Evolutionary conservation across 2,329 filamentous ascomycete species (phyloP).

Genomic region (Ceratocystis lukuohia): DNA sequence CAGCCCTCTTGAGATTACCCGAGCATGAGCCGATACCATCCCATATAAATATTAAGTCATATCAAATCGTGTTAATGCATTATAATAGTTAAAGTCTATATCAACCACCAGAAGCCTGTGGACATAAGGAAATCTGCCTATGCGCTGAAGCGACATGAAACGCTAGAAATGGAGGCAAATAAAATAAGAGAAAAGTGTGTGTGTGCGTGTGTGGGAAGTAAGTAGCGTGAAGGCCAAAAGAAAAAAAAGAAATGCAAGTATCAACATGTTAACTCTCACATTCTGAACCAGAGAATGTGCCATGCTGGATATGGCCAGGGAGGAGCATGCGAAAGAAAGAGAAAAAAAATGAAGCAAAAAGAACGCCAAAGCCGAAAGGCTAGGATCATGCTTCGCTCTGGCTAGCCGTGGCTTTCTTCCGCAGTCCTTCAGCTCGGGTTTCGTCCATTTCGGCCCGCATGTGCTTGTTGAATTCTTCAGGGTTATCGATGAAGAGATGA

Average conservation of each 20-base stretch:
- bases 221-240: background rate
- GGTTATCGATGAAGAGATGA: slow-evolving; percentile 47
- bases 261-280: background rate
- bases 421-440: slow-evolving; percentile 27
- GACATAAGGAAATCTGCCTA: background rate
- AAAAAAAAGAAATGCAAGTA: background rate
- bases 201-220: background rate
- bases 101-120: background rate
- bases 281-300: background rate
- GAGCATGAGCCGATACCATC: background rate
- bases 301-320: background rate
- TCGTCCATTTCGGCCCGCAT: slow-evolving; percentile 42
- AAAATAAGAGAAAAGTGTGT: background rate
- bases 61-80: background rate
- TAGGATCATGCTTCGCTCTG: background rate
- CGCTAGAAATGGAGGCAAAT: background rate
- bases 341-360: background rate
- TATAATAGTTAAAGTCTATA: slow-evolving; percentile 2
- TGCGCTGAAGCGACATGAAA: background rate
- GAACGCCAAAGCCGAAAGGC: background rate
- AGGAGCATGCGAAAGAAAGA: background rate
- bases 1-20: background rate
- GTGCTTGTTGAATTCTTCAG: slow-evolving; percentile 42
- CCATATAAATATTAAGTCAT: background rate
- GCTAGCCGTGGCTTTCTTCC: slow-evolving; percentile 6